These are phyloP conservation scores for Komagataella populi DNA, from an alignment of 805 yeast genomes.

Conservation along the genomic window DNA sequence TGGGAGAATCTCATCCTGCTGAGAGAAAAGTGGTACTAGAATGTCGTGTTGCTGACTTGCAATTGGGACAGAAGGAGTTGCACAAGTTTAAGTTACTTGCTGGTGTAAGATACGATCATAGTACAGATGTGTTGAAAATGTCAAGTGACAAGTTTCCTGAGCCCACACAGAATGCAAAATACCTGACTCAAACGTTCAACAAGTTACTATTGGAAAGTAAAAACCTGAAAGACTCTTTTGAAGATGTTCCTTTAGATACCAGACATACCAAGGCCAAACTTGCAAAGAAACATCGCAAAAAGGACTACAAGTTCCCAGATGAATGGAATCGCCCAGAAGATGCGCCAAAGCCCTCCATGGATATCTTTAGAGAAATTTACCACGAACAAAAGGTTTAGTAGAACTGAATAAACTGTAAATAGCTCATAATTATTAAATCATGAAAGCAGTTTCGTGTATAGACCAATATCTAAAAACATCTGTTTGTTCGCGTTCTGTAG, in stretches of 20 bases:
- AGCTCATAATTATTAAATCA: slow-evolving; percentile 11
- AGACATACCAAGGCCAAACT: slow-evolving; percentile 46
- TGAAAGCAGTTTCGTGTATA: not conserved
- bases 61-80: slow-evolving; percentile 32
- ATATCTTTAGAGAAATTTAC: not conserved
- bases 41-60: slow-evolving; percentile 39
- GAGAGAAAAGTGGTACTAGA: slow-evolving; percentile 55
- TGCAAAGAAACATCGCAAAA: slow-evolving; percentile 22
- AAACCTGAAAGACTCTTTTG: slow-evolving; percentile 47
- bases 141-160: slow-evolving; percentile 54
- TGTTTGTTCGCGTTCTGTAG: not conserved
- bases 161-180: slow-evolving; percentile 78
- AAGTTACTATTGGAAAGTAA: slow-evolving; percentile 52
- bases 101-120: slow-evolving; percentile 61
- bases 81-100: slow-evolving; percentile 74
- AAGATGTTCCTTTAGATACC: slow-evolving; percentile 71
- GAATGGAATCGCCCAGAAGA: slow-evolving; percentile 69
- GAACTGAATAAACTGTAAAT: slow-evolving; percentile 8
- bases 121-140: slow-evolving; percentile 46
- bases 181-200: slow-evolving; percentile 49
- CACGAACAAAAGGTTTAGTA: slow-evolving; percentile 4
- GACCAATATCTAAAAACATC: not conserved
- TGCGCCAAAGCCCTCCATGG: slow-evolving; percentile 29
- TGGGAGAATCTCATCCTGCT: slow-evolving; percentile 61
- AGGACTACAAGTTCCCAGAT: slow-evolving; percentile 48